Evolutionary conservation across 768 basidiomycete genomes (phyloP).

Genomic region (Clathrus columnatus): DNA sequence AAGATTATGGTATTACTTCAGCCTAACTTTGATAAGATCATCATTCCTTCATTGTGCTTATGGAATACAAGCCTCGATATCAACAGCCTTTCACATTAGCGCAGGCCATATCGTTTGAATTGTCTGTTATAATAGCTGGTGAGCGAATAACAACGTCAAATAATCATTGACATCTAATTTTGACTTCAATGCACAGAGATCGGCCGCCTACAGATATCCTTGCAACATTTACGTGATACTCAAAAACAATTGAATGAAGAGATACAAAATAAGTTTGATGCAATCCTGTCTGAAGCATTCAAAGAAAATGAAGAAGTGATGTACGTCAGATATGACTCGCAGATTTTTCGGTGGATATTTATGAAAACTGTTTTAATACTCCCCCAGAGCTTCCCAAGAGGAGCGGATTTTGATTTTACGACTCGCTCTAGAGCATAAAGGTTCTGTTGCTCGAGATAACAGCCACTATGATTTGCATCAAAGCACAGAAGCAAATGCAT

Average conservation of each 20-base stretch:
- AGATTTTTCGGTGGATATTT: not conserved
- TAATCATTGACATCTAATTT: not conserved
- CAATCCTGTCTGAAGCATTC: constrained; percentile 49
- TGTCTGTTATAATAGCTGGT: constrained; percentile 68
- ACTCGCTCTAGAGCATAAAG: constrained; percentile 52
- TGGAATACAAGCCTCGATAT: constrained; percentile 41
- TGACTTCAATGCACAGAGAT: constrained; percentile 45
- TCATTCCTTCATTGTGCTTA: not conserved
- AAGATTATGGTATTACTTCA: not conserved
- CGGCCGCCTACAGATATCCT: constrained; percentile 61
- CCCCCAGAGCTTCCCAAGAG: constrained; percentile 61
- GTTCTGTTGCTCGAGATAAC: constrained; percentile 35
- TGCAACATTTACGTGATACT: constrained; percentile 52
- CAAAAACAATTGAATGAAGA: constrained; percentile 46
- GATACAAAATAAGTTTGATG: constrained; percentile 34
- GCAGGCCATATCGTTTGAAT: constrained; percentile 57
- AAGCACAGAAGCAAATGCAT: not conserved
- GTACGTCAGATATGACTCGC: constrained; percentile 29
- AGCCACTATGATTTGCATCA: constrained; percentile 36
- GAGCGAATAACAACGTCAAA: constrained; percentile 6
- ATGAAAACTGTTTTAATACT: constrained; percentile 6
- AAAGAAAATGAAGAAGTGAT: constrained; percentile 70
- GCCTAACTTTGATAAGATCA: not conserved
- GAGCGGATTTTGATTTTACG: constrained; percentile 65
- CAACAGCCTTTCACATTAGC: constrained; percentile 65